A percentile compares a stretch with the other conserved stretches of the same genome.
phyloP scores from a whole-genome alignment of 129 eudicot genomes.

The Centella asiatica region DNA sequence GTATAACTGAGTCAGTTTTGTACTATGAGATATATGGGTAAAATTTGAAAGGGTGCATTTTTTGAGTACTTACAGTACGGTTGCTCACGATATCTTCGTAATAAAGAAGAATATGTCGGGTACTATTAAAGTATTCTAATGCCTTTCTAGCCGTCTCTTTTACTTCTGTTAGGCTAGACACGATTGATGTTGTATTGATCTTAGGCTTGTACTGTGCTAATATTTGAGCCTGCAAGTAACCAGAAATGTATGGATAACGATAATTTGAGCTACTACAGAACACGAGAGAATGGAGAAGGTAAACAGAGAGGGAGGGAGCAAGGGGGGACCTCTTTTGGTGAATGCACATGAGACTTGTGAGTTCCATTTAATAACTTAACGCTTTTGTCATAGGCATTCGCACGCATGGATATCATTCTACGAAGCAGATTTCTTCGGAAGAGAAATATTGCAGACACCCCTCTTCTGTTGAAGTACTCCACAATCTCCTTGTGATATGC shows the following conservation, averaged over 20 bases:
- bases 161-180: conserved; percentile 25
- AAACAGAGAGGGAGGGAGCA: background rate
- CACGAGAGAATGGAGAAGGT: background rate
- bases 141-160: conserved; percentile 38
- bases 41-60: background rate
- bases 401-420: conserved; percentile 6
- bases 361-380: conserved; percentile 9
- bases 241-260: background rate
- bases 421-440: conserved; percentile 9
- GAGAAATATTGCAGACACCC: conserved; percentile 12
- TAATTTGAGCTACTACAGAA: background rate
- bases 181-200: conserved; percentile 36
- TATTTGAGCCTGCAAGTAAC: conserved; percentile 45
- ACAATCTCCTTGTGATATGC: conserved; percentile 3
- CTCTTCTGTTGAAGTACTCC: conserved; percentile 11
- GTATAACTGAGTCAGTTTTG: too few species aligned
- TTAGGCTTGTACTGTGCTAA: conserved; percentile 60
- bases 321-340: conserved; percentile 8
- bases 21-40: too few species aligned
- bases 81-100: conserved; percentile 65
- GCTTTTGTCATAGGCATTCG: conserved; percentile 8
- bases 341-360: conserved; percentile 12
- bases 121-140: conserved; percentile 57
- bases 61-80: conserved; percentile 36
- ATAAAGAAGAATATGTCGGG: conserved; percentile 56